phyloP scores from a whole-genome alignment of 2,329 filamentous ascomycete species.

The Talaromyces sp. region DNA sequence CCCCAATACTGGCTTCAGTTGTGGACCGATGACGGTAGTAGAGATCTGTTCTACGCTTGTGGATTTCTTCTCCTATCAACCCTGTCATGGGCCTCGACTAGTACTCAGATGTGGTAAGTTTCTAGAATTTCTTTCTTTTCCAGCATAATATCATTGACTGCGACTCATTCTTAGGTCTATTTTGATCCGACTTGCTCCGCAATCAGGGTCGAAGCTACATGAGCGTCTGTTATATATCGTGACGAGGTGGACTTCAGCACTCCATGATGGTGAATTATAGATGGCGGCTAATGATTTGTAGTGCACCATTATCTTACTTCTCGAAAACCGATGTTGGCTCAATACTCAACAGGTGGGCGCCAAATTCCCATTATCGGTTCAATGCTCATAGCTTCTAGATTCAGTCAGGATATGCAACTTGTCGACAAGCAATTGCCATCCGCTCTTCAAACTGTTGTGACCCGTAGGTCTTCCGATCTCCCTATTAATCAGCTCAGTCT shows the following conservation, averaged over 20 bases:
- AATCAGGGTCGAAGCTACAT: constrained; percentile 11
- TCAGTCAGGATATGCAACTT: constrained; percentile 41
- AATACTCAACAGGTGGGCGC: constrained; percentile 7
- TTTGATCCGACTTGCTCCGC: constrained; percentile 11
- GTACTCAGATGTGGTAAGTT: constrained; percentile 9
- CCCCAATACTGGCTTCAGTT: constrained; percentile 13
- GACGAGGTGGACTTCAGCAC: neutral
- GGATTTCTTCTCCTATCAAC: constrained; percentile 5
- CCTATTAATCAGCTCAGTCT: too few species aligned
- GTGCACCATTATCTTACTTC: constrained; percentile 9
- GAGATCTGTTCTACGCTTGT: neutral
- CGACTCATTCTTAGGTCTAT: neutral
- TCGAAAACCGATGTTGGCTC: constrained; percentile 9
- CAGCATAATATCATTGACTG: neutral
- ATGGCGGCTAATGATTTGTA: neutral
- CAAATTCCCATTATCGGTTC: neutral
- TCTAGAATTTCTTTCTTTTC: neutral
- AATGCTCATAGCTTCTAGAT: constrained; percentile 9
- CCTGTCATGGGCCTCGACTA: neutral
- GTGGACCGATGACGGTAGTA: constrained; percentile 6
- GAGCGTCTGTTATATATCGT: constrained; percentile 12
- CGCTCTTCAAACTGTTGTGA: constrained; percentile 8
- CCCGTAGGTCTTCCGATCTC: neutral
- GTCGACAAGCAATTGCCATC: constrained; percentile 44
- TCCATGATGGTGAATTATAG: too few species aligned